phyloP scores from a whole-genome alignment of 75 land plant species.

The Picea glauca region DNA sequence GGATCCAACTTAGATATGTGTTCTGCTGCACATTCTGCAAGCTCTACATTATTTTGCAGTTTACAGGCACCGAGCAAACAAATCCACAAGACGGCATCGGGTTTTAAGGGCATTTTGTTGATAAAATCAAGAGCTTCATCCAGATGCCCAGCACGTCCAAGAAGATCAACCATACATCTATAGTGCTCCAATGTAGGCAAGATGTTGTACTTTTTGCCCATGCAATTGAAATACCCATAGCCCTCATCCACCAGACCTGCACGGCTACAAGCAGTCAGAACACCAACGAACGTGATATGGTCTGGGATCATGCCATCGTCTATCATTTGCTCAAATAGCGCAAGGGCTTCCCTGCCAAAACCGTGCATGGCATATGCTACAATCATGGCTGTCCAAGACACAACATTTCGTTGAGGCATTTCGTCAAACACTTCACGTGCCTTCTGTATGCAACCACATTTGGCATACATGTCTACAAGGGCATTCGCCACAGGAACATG shows the following conservation, averaged over 20 bases:
- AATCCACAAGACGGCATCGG: slow-evolving; percentile 44
- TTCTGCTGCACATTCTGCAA: slow-evolving; percentile 35
- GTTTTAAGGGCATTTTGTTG: slow-evolving; percentile 29
- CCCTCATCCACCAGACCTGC: slow-evolving; percentile 52
- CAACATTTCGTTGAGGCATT: slow-evolving; percentile 13
- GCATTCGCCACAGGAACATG: slow-evolving; percentile 30
- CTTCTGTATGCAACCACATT: slow-evolving; percentile 47
- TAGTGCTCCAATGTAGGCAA: slow-evolving; percentile 41
- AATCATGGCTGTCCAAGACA: slow-evolving; percentile 54
- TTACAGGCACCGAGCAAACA: slow-evolving; percentile 40
- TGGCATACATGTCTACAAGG: slow-evolving; percentile 64
- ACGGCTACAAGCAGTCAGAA: slow-evolving; percentile 55
- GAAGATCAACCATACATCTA: slow-evolving; percentile 60
- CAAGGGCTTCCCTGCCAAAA: slow-evolving; percentile 20
- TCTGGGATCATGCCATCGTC: slow-evolving; percentile 29
- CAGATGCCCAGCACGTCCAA: slow-evolving; percentile 54
- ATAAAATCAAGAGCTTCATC: slow-evolving; percentile 46
- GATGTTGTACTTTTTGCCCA: slow-evolving; percentile 28
- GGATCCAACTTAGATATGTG: slow-evolving; percentile 39
- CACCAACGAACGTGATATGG: slow-evolving; percentile 55
- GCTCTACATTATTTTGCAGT: slow-evolving; percentile 40
- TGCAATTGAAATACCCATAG: slow-evolving; percentile 27
- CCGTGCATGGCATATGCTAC: slow-evolving; percentile 46
- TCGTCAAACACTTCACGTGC: slow-evolving; percentile 25
- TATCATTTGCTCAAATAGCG: slow-evolving; percentile 52